Evolutionary conservation across 352 stramenopile genomes (phyloP), one percentile per base, ranked within the genome.

Genomic region (Pythium apleroticum): DNA sequence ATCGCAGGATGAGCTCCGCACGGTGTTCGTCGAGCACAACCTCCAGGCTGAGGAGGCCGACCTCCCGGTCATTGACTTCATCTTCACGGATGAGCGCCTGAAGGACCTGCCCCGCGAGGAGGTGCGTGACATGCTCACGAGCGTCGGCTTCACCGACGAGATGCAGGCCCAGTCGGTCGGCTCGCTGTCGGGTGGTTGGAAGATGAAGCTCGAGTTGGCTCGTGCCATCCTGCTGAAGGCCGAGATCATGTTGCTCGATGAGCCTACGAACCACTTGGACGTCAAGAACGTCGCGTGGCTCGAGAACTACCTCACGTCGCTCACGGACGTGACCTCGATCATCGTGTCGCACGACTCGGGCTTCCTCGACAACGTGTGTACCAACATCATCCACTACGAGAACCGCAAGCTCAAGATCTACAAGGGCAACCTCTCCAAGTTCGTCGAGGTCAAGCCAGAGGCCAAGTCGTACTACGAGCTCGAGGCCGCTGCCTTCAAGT

Each of bases 351-450:
- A 99, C 81, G 97, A 99, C 82, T 93, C 96, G 24, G 88, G 89
- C 15, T 99, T 99, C 81, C 76, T 99, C 20, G 98, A 99, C 84
- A 97, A 97, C 69, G 95, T 99, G 14, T 98, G 89, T 70, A 99
- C 97, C 2, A 97, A 99, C 83, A 98, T 98, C 27, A 97, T 99
- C 61, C 92, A 99, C 80, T 98, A 99, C 84, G 93, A 98, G 72
- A 94, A 85, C 69, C 95, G 82, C 52, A 92, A 95, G 84, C 74
- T 95, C 49, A 92, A 92, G 82, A 92, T 83, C 61, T 95, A 95
- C 80, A 90, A 91, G 74, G 87, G 87, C 17, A 94, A 92, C 74
- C 76, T 95, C 2, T 92, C 84, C 3, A 76, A 87, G 63, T 95
- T 95, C 59, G 87, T 95, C 10, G 80, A 94, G 75, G 69, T 89